These are phyloP conservation scores for Onygenales sp. DNA, from an alignment of 2,329 filamentous ascomycete genomes.

Conservation along the genomic window DNA sequence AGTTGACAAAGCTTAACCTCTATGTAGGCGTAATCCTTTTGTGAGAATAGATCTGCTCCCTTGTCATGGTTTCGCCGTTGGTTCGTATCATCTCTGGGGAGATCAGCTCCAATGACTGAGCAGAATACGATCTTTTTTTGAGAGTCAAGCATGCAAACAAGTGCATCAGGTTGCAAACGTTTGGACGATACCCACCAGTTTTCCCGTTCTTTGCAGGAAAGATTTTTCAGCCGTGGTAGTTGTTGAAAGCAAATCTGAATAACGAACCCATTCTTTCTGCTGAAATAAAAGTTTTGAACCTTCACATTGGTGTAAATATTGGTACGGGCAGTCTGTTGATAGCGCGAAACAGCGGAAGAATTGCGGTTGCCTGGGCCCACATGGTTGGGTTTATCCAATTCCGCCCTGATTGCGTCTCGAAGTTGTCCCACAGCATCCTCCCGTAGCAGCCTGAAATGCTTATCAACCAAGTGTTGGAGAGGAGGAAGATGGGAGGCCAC, in stretches of 20 bases:
- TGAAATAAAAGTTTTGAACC: conserved; percentile 12
- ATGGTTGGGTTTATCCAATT: conserved; percentile 8
- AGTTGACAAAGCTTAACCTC: no score
- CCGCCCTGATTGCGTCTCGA: conserved; percentile 13
- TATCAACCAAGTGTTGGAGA: conserved; percentile 4
- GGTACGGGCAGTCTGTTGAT: conserved; percentile 10
- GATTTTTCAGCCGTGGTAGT: background rate
- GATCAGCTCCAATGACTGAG: conserved; percentile 20
- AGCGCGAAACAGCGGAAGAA: conserved; percentile 8
- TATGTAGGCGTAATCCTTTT: background rate
- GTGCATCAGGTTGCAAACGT: background rate
- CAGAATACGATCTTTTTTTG: background rate
- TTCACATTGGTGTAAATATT: conserved; percentile 11
- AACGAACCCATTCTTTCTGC: conserved; percentile 11
- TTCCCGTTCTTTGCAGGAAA: background rate
- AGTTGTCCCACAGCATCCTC: conserved; percentile 13
- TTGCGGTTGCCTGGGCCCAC: background rate
- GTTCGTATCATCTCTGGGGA: conserved; percentile 15
- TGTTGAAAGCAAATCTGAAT: conserved; percentile 10
- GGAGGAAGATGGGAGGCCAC: conserved; percentile 7
- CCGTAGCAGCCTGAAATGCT: conserved; percentile 14
- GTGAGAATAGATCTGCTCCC: background rate
- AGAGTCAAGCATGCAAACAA: background rate
- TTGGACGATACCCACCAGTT: background rate
- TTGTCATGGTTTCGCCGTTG: conserved; percentile 14